Evolutionary conservation across 495 filamentous ascomycete species (phyloP), one percentile per base, ranked within the genome.

Genomic region (Bryoglossum gracile): DNA sequence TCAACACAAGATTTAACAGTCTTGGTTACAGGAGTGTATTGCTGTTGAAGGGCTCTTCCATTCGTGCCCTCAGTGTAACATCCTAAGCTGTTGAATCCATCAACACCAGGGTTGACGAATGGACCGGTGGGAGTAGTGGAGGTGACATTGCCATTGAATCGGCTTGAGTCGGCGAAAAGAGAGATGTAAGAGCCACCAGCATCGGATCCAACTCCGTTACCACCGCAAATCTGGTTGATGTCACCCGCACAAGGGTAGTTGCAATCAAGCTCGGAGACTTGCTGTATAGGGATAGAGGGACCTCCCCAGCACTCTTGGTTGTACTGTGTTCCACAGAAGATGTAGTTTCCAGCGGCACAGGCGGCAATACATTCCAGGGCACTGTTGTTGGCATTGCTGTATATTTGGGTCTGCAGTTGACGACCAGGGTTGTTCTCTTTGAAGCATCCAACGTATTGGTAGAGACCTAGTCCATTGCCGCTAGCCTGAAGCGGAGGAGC

Each of bases 251-350:
- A 69, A 14, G 60, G 44, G 43, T 61, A 69, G 28, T 66, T 62
- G 49, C 67, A 69, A 4, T 66, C 43, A n/a, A 23, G 41, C 4
- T 67, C 58, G 2, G 42, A 51, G n/a, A 65, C 65, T 55, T 64
- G 51, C 39, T 59, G 50, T 13, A 36, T 38, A 18, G 48, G 48
- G 32, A 51, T 51, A 11, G 26, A 13, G 59, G 58, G 19, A 60
- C 53, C 13, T 16, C 51, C 73, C 68, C 70, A 75, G 51, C 73
- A 78, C 53, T 76, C 72, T 23, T 54, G 51, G 14, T 70, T 63
- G 50, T 75, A 78, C 28, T 78, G 62, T 0, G 71, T 70, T 2
- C 70, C 74, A 18, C 72, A 71, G 46, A 76, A 74, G 1, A 58
- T 63, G 34, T 65, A 72, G 5, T 65, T 68, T 1, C 26, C 38